These are phyloP conservation scores for Euphrasia confusa DNA, from an alignment of 257 asterid genomes.

Conservation along the genomic window DNA sequence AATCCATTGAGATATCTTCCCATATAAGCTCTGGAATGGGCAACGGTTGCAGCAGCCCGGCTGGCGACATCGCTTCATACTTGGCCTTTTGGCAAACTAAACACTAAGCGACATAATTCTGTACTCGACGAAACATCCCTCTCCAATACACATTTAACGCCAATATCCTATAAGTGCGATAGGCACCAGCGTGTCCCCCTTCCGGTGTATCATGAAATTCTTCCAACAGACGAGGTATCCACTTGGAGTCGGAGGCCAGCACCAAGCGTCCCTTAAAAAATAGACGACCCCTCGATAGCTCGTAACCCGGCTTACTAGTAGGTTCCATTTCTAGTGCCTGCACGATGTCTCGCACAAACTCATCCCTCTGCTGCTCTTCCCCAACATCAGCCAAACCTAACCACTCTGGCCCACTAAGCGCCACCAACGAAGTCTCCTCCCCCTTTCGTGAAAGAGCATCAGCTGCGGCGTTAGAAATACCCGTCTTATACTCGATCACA, in stretches of 20 bases:
- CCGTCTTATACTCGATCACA: neutral
- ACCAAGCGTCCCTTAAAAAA: neutral
- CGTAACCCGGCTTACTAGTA: neutral
- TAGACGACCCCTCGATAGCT: neutral
- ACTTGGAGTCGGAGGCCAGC: neutral
- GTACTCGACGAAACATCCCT: neutral
- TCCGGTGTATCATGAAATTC: neutral
- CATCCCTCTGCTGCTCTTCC: too few species aligned
- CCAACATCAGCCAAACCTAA: neutral
- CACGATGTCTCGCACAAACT: neutral
- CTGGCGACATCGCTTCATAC: neutral
- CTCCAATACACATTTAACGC: neutral
- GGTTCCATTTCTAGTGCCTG: neutral
- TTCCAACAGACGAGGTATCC: neutral
- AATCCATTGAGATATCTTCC: slow-evolving; percentile 18
- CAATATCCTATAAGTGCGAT: neutral
- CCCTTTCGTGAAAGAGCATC: neutral
- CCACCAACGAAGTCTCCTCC: neutral
- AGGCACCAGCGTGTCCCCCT: neutral
- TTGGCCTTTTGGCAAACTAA: neutral
- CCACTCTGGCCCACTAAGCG: neutral
- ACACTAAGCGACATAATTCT: neutral
- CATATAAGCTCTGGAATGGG: neutral
- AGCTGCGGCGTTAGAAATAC: neutral
- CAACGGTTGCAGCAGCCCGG: slow-evolving; percentile 13